Base-by-base conservation (phyloP, 371 early-diverging fungal species). In the Rhizopus delemar region DNA sequence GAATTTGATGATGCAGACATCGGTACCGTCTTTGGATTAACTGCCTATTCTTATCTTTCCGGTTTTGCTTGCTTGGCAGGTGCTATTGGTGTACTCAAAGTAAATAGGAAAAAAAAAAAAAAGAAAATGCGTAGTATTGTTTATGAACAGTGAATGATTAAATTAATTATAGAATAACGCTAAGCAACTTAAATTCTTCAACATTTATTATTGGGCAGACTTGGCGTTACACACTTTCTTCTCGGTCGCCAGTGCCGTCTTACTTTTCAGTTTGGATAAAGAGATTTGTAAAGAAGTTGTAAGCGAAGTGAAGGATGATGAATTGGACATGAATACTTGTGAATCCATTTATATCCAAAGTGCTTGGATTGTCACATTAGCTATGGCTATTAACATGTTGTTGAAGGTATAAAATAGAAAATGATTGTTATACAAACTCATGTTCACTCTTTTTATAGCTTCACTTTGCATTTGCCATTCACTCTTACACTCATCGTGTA, bases 391-490 rank as follows among this genome's bases (percentile, higher is more conserved):
- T 41, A 73, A 69, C 43, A 57, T 77, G 67, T 45, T 77, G 13
- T 57, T 77, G 57, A 74, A 77, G 65, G 68, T 71, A 65, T 32
- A 31, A 43, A 7, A 22, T 22, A 22, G 22, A 28, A 29, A 33
- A 46, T 13, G 7, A 45, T 6, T 16, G 28, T 34, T 2, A 3
- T 45, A 31, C 0, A 34, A 16, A 15, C 28, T 28, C 22, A 33
- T 7, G n/a, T 29, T 59, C 8, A 33, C 36, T 43, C 22, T 57
- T 22, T 22, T 38, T 29, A 29, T 59, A 71, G 69, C 66, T 77
- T 59, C 78, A 77, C 38, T 77, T 69, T 58, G 78, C 75, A 16
- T 69, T 77, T 48, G 78, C 78, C 41, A 73, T 77, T 51, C 75
- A 69, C 33, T 46, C 70, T 33, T 77, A 77, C 48, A 65, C 60